phyloP scores from a whole-genome alignment of 805 yeast genomes.

The Metschnikowia lochheadii region DNA sequence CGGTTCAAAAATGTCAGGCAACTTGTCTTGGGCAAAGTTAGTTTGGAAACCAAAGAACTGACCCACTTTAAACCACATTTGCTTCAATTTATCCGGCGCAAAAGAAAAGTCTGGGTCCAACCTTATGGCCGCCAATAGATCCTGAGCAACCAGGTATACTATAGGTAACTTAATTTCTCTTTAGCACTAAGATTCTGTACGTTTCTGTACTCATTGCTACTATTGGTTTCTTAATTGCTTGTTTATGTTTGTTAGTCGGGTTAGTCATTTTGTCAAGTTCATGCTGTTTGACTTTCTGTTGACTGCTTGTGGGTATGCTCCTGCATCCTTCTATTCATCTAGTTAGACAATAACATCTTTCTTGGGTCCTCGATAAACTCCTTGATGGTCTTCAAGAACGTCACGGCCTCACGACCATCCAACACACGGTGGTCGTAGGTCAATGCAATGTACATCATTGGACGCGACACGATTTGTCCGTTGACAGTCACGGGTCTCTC shows the following conservation, averaged over 20 bases:
- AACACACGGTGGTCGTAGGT: constrained; percentile 97
- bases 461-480: constrained; percentile 94
- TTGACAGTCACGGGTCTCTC: constrained; percentile 96
- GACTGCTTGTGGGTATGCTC: not conserved
- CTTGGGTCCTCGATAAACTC: constrained; percentile 98
- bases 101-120: constrained; percentile 38
- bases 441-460: constrained; percentile 99
- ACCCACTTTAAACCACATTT: constrained; percentile 52
- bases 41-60: constrained; percentile 31
- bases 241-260: too few relatives aligned
- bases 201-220: too few relatives aligned
- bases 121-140: constrained; percentile 46
- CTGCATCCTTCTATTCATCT: not conserved
- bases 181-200: too few relatives aligned
- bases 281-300: too few relatives aligned
- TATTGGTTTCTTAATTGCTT: too few relatives aligned
- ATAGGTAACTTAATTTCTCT: too few relatives aligned
- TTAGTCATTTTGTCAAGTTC: too few relatives aligned
- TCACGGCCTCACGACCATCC: constrained; percentile 98
- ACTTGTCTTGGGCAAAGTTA: constrained; percentile 9
- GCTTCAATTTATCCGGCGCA: constrained; percentile 46
- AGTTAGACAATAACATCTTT: constrained; percentile 69
- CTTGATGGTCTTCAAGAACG: constrained; percentile 92
- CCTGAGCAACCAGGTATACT: constrained; percentile 40
- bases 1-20: constrained; percentile 11